Conservation (phyloP, 345 rosid species). For the Combretum micranthum region DNA sequence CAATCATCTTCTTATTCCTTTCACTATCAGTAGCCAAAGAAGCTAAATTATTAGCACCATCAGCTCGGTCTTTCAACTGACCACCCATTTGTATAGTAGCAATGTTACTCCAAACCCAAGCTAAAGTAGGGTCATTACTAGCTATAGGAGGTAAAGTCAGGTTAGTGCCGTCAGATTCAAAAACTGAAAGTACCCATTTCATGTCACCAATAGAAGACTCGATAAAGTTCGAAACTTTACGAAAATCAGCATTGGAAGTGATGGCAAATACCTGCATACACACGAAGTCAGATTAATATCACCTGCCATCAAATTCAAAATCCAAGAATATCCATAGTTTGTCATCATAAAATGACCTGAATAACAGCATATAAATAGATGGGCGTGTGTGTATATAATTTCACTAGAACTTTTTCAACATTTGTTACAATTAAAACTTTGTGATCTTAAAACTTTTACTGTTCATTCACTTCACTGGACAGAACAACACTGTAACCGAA, state of each 20-base stretch:
- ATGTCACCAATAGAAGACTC: conserved; percentile 55
- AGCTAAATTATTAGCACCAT: conserved; percentile 47
- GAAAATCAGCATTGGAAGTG: conserved; percentile 45
- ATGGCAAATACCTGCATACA: conserved; percentile 36
- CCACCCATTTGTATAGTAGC: conserved; percentile 42
- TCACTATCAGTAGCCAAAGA: conserved; percentile 46
- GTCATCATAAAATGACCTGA: too few relatives aligned
- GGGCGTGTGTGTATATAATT: too few relatives aligned
- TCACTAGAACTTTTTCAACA: too few relatives aligned
- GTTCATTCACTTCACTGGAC: too few relatives aligned
- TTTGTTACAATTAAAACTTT: too few relatives aligned
- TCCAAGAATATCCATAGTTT: too few relatives aligned
- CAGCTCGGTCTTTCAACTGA: conserved; percentile 31
- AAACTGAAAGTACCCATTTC: conserved; percentile 47
- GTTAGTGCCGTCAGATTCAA: conserved; percentile 32
- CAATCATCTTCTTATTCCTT: conserved; percentile 52
- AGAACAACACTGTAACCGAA: too few relatives aligned
- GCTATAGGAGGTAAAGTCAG: conserved; percentile 57
- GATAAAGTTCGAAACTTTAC: conserved; percentile 34
- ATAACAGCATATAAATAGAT: too few relatives aligned
- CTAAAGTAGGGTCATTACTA: conserved; percentile 59
- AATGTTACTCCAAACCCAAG: conserved; percentile 59
- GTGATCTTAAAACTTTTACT: too few relatives aligned
- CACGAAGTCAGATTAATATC: too few relatives aligned
- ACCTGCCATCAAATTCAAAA: too few relatives aligned